Evolutionary conservation across 768 basidiomycete species (phyloP), one percentile per base, ranked within the genome.

Genomic region (Trametes gibbosa): DNA sequence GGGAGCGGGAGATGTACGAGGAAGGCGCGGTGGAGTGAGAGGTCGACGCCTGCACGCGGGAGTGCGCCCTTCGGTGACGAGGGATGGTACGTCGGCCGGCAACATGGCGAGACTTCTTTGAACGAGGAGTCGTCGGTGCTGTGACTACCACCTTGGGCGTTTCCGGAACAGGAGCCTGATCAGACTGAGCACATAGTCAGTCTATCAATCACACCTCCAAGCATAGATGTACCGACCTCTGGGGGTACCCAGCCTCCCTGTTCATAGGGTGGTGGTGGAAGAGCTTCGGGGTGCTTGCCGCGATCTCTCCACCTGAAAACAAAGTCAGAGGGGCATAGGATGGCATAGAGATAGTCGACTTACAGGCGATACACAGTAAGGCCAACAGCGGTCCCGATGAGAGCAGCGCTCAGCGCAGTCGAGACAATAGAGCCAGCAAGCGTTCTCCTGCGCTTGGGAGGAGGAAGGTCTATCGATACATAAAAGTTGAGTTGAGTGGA

Each of bases 311-410:
- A 92, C 71, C 90, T 91, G 61, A 10, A 45, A 34, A 6, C 27
- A n/a, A n/a, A 41, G 39, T 59, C 19, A 56, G 57, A n/a, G n/a
- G n/a, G n/a, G n/a, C n/a, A n/a, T 17, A 24, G 5, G 1, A 24
- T 13, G 1, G 9, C 7, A 39, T 24, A 27, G 3, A 12, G 50
- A 17, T 27, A 34, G 25, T 19, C 58, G 10, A 81, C 89, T 77
- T 70, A 92, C 91, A 93, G 76, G 72, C 89, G 83, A 75, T 92
- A 94, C 41, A 92, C 89, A 45, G 90, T 91, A 62, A 92, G 79
- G 59, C 91, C 91, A 51, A 94, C 91, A 16, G 92, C 92, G 21
- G 89, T 87, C 58, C 91, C 89, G 60, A 94, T 89, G 58, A 94
- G 81, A 46, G 90, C 92, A 63, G 91, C 90, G 74, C 82, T 90